These are phyloP conservation scores for Candida sp. DNA, from an alignment of 1,139 yeast species.

Conservation along the genomic window DNA sequence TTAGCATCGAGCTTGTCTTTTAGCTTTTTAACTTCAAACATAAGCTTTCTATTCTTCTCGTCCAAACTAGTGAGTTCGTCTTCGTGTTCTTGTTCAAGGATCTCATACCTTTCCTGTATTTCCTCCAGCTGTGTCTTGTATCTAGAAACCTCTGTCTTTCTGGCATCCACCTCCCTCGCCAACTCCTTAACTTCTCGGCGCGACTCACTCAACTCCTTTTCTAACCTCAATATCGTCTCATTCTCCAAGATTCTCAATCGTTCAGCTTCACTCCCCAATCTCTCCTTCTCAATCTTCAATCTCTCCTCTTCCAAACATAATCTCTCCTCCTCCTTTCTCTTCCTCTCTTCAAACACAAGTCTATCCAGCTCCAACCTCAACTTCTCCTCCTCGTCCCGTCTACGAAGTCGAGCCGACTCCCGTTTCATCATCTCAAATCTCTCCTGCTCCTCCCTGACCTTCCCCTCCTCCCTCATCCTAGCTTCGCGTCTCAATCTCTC, in stretches of 20 bases:
- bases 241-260: background rate
- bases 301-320: background rate
- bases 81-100: background rate
- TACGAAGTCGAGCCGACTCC: background rate
- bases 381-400: background rate
- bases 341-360: background rate
- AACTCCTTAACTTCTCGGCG: background rate
- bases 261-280: background rate
- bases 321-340: background rate
- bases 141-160: background rate
- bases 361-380: background rate
- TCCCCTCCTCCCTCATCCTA: background rate
- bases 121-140: background rate
- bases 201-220: background rate
- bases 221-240: background rate
- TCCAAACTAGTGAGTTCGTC: background rate
- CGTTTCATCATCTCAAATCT: background rate
- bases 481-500: background rate
- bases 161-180: background rate
- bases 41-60: background rate
- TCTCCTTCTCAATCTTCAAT: background rate
- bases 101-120: background rate
- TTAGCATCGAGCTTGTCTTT: background rate
- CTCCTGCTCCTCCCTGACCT: background rate
- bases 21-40: background rate